Base-by-base conservation (phyloP, 2,329 filamentous ascomycete species). In the Rutstroemia sp. region DNA sequence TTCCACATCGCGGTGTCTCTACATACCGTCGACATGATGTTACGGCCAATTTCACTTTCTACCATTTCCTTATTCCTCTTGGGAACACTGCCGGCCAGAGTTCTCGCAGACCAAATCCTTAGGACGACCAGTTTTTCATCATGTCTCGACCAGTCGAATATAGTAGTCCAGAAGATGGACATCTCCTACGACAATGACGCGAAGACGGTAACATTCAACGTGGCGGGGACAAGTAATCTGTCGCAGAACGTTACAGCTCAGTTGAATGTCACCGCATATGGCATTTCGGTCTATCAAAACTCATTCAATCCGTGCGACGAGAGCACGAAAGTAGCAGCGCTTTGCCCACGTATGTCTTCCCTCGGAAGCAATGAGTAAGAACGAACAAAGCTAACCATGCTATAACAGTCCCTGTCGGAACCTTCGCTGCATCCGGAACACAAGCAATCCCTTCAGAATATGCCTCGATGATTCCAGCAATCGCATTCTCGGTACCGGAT, bases 401-500 rank as follows among this genome's bases (percentile, higher is more conserved):
- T 56, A 61, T 25, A 69, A 46, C 58, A 86, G 86, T 96, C 8
- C 91, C 92, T 12, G 75, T 77, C 4, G 88, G 89, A 23, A 73
- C 72, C 5, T 99, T 97, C 67, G 73, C 82, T 14, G 91, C 92
- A 7, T 74, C 75, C 45, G 92, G 91, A 48, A 75, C 74, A 3
- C 87, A 94, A 70, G 72, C 77, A 30, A 88, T 99, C 41, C 88
- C 91, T 16, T 72, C 80, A 0, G 67, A 84, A 59, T 92, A 85
- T 68, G 84, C 89, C 56, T 79, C 79, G 54, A 74, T 87, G 72
- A 92, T 99, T 42, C 94, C 94, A 1, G 75, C 82, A 2, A 95
- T 99, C 63, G 92, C 92, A 12, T 99, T 96, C 74, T 81, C 82
- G 59, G 78, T 99, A 34, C 94, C 94, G 50, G 92, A 99, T 70